Base-by-base conservation (phyloP, 176 grass and related monocot genomes). In the Tuctoria greenei region DNA sequence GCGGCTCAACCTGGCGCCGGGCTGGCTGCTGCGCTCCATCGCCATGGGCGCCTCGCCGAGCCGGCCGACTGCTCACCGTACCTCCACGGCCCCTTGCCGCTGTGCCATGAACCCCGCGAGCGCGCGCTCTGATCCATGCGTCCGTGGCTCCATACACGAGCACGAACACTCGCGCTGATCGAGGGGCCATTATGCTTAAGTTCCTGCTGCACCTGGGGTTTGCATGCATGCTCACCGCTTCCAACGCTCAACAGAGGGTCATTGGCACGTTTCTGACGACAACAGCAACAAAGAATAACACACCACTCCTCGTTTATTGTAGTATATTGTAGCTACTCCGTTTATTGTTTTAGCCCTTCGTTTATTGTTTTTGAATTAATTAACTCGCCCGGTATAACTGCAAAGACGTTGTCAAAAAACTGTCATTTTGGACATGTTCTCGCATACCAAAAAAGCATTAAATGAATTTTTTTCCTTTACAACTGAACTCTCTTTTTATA, bases 111-210 rank as follows among this genome's bases (percentile, higher is more conserved):
- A 31, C 3, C 31, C 11, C 54, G 54, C 54, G 20, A 8, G 6
- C 8, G 8, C 36, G 66, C 43, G 43, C 67, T 49, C 67, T 46
- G 67, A 47, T 60, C 61, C 52, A 57, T 47, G 64, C 51, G 24
- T 24, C 68, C 79, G 52, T 26, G 54, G 25, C 46, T 25, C 31
- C 57, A 16, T 52, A 16, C 17, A 13, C 68, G 46, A 18, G 18
- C 46, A 17, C 46, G 46, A 16, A 31, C 23, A 5, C 23, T 50
- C 80, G 82, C 62, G 23, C 76, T 18, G 55, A 58, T 58, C 47
- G 34, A 42, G 61, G 27, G 27, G 26, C 31, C 31, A 74, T 79
- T 27, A 40, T 67, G 67, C 60, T 49, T 49, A 54, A 49, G 40
- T 46, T 36, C 6, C n/a, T 49, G 38, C 23, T 20, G 23, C 51